These are phyloP conservation scores for Porcisia deanei DNA, from an alignment of 208 protist genomes.

Conservation along the genomic window DNA sequence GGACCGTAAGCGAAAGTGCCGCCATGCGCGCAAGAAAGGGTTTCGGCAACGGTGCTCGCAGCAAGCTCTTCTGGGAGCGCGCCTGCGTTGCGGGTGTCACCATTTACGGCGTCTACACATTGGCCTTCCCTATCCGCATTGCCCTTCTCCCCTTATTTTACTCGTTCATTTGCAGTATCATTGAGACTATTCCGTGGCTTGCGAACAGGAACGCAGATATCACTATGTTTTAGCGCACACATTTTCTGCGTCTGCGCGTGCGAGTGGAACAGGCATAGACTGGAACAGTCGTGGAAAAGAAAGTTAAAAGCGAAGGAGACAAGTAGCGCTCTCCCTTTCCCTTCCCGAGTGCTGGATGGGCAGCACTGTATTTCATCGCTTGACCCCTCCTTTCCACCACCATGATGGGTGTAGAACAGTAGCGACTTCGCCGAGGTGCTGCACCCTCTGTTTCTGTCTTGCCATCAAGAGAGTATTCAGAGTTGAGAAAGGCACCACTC, in stretches of 20 bases:
- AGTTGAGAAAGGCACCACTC: background rate
- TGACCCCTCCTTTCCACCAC: background rate
- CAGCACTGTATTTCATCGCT: background rate
- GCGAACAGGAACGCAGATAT: conserved; percentile 45
- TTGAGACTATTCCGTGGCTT: conserved; percentile 78
- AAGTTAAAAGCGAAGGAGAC: background rate
- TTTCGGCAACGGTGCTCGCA: conserved; percentile 33
- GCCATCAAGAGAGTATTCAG: conserved; percentile 1
- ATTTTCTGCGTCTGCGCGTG: background rate
- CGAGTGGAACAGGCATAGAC: background rate
- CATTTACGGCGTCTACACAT: conserved; percentile 68
- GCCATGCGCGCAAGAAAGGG: conserved; percentile 36
- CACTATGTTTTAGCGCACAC: conserved; percentile 10
- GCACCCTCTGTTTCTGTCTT: background rate
- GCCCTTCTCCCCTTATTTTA: conserved; percentile 75
- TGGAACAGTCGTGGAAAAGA: background rate
- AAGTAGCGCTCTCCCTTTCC: background rate
- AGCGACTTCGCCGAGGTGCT: background rate
- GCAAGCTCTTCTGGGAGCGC: conserved; percentile 81
- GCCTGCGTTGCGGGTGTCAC: conserved; percentile 46
- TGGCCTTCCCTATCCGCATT: conserved; percentile 82
- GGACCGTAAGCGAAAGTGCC: conserved; percentile 17
- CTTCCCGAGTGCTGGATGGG: background rate
- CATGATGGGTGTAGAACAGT: background rate
- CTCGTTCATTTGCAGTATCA: conserved; percentile 52